Evolutionary conservation across 176 grass and related monocot species (phyloP), one percentile per base, ranked within the genome.

Genomic region (Cenchrus fungigraminus): DNA sequence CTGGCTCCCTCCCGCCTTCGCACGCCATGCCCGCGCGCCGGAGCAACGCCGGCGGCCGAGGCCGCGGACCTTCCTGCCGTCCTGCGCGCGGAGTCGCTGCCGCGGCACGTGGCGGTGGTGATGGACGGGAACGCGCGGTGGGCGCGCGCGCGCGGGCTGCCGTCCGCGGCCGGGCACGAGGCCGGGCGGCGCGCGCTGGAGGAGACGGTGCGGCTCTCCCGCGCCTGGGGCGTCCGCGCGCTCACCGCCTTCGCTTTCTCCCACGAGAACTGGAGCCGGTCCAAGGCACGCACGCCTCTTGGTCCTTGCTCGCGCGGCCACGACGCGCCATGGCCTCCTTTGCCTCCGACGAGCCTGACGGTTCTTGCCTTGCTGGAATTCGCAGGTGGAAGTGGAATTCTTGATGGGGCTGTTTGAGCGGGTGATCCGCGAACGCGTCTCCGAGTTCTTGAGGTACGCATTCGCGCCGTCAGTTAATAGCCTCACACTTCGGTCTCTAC

Each of bases 211-310:
- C 81, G 83, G 40, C 81, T 89, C 63, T 92, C 94, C 47, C 57
- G 78, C 68, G 70, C 69, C 44, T 93, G 88, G 87, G 91, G 94
- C 56, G 68, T 96, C 64, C 84, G 82, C 50, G 82, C 76, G 28
- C 86, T 96, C 86, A 93, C 94, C 50, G 87, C 88, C 68, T 93
- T 91, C 78, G 94, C 94, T 78, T 96, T 96, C 89, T 96, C 94
- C 72, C 55, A 68, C 74, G 94, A 93, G 89, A 96, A 96, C 72
- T 93, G 94, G 94, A 77, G 65, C 89, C 94, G 94, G 16, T 82
- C 94, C 56, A 92, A 87, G 93, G 86, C 64, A 79, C 14, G 40
- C 34, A 79, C 14, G 40, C 34, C 53, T n/a, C 3, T 62, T 12
- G 59, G 3, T 8, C 20, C 5, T 62, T 12, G 59, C n/a, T 8